Conservation (phyloP, 495 filamentous ascomycete species). For the Hypoxylon lenormandii region DNA sequence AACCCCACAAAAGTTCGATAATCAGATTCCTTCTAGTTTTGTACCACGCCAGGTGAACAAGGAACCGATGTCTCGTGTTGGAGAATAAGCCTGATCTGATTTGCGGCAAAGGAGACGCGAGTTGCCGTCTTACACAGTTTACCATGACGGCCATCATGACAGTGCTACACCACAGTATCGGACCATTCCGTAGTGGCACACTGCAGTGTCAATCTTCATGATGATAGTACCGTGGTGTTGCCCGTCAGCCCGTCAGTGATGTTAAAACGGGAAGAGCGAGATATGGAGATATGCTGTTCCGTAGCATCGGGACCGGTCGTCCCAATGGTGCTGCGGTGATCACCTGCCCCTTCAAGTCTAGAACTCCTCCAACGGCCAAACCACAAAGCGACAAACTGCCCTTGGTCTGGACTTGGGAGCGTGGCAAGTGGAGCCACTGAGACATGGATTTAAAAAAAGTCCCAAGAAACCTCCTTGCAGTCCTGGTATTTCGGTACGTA, state of each 20-base stretch:
- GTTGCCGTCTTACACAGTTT: conserved; percentile 30
- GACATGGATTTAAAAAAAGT: conserved; percentile 34
- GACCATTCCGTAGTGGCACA: conserved; percentile 18
- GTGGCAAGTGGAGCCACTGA: conserved; percentile 48
- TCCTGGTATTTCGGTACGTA: conserved; percentile 12
- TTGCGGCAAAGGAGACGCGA: conserved; percentile 35
- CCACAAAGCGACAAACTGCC: conserved; percentile 23
- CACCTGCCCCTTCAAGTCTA: conserved; percentile 43
- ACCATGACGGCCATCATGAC: background rate
- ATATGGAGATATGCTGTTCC: conserved; percentile 37
- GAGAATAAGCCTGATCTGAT: conserved; percentile 39
- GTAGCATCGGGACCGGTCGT: conserved; percentile 46
- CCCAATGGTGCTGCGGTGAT: conserved; percentile 36
- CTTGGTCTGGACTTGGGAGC: conserved; percentile 39
- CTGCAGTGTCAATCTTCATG: conserved; percentile 1
- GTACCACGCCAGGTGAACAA: conserved; percentile 27
- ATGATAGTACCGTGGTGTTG: background rate
- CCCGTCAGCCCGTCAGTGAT: conserved; percentile 7
- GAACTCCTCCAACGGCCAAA: conserved; percentile 31
- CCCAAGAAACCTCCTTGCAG: conserved; percentile 14
- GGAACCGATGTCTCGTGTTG: conserved; percentile 39
- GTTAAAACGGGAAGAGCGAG: conserved; percentile 13
- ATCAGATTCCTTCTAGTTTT: conserved; percentile 24
- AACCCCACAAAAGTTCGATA: conserved; percentile 42
- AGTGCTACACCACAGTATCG: conserved; percentile 19